Conservation (phyloP, 2,329 filamentous ascomycete species). For the Epichloe glyceriae region DNA sequence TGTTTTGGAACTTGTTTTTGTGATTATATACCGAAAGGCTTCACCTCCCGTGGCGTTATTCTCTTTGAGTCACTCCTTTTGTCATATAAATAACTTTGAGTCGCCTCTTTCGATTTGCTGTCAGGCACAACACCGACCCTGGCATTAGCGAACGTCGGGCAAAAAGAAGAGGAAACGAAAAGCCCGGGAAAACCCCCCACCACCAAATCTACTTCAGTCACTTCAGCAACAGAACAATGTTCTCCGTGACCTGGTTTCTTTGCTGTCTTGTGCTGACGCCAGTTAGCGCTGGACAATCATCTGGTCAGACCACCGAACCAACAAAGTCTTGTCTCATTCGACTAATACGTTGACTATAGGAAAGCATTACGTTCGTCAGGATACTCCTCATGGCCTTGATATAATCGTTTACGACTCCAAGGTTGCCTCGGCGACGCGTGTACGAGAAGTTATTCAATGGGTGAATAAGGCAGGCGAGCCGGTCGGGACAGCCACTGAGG, state of each 20-base stretch:
- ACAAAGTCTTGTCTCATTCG: background rate
- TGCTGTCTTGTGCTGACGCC: constrained; percentile 1
- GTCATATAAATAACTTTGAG: background rate
- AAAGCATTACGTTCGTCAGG: background rate
- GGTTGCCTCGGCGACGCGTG: constrained; percentile 26
- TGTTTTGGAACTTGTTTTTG: background rate
- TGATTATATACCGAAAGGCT: no score
- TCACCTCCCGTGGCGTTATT: no score
- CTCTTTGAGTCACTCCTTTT: no score
- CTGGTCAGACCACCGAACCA: background rate
- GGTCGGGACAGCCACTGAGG: constrained; percentile 29
- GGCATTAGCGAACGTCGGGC: no score
- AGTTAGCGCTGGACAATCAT: background rate
- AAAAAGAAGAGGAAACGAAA: background rate
- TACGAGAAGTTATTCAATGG: constrained; percentile 42
- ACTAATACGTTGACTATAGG: background rate
- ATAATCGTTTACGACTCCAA: constrained; percentile 24
- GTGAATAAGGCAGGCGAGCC: constrained; percentile 44
- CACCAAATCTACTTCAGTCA: background rate
- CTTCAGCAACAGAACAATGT: background rate
- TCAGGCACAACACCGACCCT: background rate
- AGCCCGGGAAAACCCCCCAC: background rate
- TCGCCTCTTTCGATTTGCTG: background rate
- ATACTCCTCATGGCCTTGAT: constrained; percentile 5
- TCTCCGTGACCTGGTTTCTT: background rate